These are phyloP conservation scores for Crithidia sp. DNA, from an alignment of 208 protist genomes.

Conservation along the genomic window DNA sequence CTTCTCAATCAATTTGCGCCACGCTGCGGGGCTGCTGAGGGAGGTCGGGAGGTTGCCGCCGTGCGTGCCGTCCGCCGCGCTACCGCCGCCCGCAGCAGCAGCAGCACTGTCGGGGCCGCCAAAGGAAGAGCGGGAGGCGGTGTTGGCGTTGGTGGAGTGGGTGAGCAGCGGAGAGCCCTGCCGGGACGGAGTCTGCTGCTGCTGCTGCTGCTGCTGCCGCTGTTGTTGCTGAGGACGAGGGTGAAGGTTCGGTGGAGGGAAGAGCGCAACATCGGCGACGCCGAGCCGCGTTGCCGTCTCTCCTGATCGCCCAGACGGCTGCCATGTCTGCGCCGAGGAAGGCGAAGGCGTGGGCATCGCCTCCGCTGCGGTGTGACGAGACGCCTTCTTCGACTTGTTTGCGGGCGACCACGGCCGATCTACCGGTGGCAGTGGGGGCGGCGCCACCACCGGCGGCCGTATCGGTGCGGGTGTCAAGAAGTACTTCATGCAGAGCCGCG, in stretches of 20 bases:
- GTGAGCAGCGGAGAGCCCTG: conserved; percentile 1
- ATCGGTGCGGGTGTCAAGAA: conserved; percentile 4
- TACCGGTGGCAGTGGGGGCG: not conserved
- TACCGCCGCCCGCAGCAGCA: not conserved
- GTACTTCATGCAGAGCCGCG: conserved; percentile 27
- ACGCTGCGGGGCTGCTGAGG: conserved; percentile 21
- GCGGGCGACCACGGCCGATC: conserved; percentile 9
- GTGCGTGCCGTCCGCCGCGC: not conserved
- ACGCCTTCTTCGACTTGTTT: not conserved
- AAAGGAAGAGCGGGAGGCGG: not conserved
- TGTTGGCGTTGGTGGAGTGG: not conserved
- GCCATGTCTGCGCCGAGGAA: no score
- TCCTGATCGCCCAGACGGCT: no score
- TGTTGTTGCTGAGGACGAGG: not conserved
- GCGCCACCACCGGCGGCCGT: not conserved
- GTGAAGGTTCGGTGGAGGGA: conserved; percentile 13
- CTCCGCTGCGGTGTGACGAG: not conserved
- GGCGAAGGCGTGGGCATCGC: no score
- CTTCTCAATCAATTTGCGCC: conserved; percentile 27
- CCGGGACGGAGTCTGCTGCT: not conserved
- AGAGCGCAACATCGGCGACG: conserved; percentile 3
- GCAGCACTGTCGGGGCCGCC: not conserved
- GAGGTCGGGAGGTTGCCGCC: conserved; percentile 1
- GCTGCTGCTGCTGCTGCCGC: conserved; percentile 6
- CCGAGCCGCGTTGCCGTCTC: not conserved